Evolutionary conservation across 2,329 filamentous ascomycete species (phyloP).

Genomic region (Sphaerulina vaccinii): DNA sequence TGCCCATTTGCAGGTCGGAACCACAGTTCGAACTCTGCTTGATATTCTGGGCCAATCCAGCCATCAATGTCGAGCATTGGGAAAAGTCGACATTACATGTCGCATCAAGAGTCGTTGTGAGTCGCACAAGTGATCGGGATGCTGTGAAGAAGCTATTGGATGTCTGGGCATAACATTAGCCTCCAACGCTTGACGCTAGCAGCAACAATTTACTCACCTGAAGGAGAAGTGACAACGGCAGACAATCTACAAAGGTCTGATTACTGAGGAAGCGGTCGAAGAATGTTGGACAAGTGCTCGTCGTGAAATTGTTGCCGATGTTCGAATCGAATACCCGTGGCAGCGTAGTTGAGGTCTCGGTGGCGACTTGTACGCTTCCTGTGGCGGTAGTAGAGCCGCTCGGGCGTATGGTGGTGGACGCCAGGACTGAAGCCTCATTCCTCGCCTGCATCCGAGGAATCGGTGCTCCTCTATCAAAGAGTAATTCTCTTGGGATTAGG

Average conservation of each 20-base stretch:
- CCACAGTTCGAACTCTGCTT: constrained; percentile 65
- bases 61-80: constrained; percentile 66
- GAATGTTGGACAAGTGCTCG: constrained; percentile 61
- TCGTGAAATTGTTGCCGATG: constrained; percentile 54
- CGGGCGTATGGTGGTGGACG: constrained; percentile 19
- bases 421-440: constrained; percentile 23
- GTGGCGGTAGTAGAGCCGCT: constrained; percentile 23
- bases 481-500: constrained; percentile 22
- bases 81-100: constrained; percentile 69
- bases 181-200: background rate
- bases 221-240: constrained; percentile 80
- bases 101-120: constrained; percentile 75
- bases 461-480: constrained; percentile 33
- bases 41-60: constrained; percentile 64
- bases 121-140: constrained; percentile 66
- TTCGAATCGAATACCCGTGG: constrained; percentile 50
- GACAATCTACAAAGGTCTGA: constrained; percentile 68
- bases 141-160: constrained; percentile 82
- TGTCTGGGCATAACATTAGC: constrained; percentile 53
- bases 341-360: constrained; percentile 29
- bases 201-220: constrained; percentile 55
- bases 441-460: constrained; percentile 28
- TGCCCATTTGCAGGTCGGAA: constrained; percentile 64
- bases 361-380: constrained; percentile 24
- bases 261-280: constrained; percentile 67